Conservation (phyloP, 2,329 filamentous ascomycete species). For the Plenodomus biglobosus region DNA sequence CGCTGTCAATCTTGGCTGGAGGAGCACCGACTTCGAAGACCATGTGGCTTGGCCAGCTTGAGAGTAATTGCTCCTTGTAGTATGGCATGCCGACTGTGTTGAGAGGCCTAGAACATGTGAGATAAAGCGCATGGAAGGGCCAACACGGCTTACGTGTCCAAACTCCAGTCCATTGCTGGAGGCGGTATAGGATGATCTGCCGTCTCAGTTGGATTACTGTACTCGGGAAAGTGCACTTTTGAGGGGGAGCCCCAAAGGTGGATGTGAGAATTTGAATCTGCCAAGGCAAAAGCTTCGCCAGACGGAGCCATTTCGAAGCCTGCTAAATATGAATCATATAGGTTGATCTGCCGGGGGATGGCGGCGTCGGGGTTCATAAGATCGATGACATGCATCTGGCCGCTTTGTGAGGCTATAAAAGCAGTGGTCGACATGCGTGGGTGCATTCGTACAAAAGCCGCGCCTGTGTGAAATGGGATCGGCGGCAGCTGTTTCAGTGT, state of each 20-base stretch:
- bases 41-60: constrained; percentile 83
- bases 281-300: constrained; percentile 79
- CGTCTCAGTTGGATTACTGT: constrained; percentile 73
- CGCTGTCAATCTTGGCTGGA: constrained; percentile 71
- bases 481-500: constrained; percentile 84
- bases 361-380: constrained; percentile 90
- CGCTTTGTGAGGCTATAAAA: constrained; percentile 87
- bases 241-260: constrained; percentile 86
- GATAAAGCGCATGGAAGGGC: not conserved
- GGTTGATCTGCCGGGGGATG: constrained; percentile 79
- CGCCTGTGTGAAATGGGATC: constrained; percentile 87
- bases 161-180: constrained; percentile 66
- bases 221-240: constrained; percentile 85
- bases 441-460: constrained; percentile 94
- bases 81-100: constrained; percentile 89
- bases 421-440: constrained; percentile 93
- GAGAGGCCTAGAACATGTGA: constrained; percentile 61
- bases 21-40: constrained; percentile 84
- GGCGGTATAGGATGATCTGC: constrained; percentile 64
- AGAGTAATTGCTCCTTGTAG: constrained; percentile 84
- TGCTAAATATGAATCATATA: constrained; percentile 68
- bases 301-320: constrained; percentile 86
- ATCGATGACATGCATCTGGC: constrained; percentile 94
- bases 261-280: constrained; percentile 75
- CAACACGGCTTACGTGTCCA: constrained; percentile 62